Percentiles rank a stretch among this genome's conserved stretches.
Conservation (phyloP, 148 eudicot species). For the Cornus controversa region DNA sequence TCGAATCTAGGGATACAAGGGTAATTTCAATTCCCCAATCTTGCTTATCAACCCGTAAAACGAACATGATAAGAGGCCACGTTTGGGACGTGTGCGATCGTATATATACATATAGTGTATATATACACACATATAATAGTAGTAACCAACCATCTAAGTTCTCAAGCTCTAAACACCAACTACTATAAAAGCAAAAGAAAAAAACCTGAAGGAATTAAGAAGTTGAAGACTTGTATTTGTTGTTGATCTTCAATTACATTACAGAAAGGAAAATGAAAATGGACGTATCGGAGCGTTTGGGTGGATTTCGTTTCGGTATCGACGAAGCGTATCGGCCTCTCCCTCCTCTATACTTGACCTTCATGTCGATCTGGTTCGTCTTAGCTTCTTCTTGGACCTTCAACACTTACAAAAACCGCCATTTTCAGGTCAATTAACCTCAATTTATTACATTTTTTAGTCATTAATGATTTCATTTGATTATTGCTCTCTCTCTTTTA, state of each 20-base stretch:
- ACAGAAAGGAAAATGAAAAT: slow-evolving; percentile 5
- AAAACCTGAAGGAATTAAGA: background rate
- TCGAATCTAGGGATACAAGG: too few species aligned
- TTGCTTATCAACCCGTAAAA: too few species aligned
- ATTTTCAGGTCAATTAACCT: slow-evolving; percentile 63
- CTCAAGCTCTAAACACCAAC: background rate
- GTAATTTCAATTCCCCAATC: too few species aligned
- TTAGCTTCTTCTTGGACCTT: slow-evolving; percentile 68
- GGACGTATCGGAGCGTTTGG: slow-evolving; percentile 24
- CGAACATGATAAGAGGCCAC: background rate
- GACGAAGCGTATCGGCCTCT: slow-evolving; percentile 71
- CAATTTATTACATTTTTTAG: background rate
- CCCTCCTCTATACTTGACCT: slow-evolving; percentile 64
- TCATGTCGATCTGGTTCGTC: slow-evolving; percentile 65
- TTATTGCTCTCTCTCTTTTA: background rate
- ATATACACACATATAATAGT: too few species aligned
- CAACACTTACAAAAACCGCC: slow-evolving; percentile 70
- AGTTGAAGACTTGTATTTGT: background rate
- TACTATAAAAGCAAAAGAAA: background rate
- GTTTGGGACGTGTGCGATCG: background rate
- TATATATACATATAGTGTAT: too few species aligned
- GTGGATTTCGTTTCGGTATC: slow-evolving; percentile 19
- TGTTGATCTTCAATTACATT: background rate
- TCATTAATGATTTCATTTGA: background rate
- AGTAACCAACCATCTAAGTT: background rate